Conservation (phyloP, 495 filamentous ascomycete genomes). For the Lepidopterella palustris region DNA sequence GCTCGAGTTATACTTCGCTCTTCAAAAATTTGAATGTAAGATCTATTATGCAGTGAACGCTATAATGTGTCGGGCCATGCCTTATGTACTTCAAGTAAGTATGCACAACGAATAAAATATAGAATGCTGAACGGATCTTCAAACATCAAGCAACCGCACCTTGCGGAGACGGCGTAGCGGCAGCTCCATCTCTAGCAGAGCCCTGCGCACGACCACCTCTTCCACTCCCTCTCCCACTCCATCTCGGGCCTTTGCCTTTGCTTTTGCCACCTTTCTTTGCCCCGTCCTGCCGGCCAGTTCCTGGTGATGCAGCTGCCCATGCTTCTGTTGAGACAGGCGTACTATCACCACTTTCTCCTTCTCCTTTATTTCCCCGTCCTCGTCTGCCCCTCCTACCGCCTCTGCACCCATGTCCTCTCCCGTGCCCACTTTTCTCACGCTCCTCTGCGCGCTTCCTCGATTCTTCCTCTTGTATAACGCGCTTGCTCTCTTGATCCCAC, state of each 20-base stretch:
- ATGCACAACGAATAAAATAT: neutral
- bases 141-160: neutral
- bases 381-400: constrained; percentile 26
- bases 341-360: constrained; percentile 4
- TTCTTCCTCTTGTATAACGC: constrained; percentile 61
- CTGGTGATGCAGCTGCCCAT: neutral
- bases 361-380: constrained; percentile 18
- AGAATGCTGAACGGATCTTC: neutral
- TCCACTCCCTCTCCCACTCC: neutral
- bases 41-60: neutral
- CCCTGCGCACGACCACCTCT: neutral
- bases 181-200: neutral
- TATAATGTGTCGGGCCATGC: neutral
- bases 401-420: constrained; percentile 26
- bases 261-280: neutral
- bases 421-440: constrained; percentile 13
- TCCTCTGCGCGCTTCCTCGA: constrained; percentile 33
- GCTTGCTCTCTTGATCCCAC: constrained; percentile 89
- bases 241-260: neutral
- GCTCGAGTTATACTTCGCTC: too few species aligned
- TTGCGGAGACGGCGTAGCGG: neutral
- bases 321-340: neutral
- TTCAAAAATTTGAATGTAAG: too few species aligned
- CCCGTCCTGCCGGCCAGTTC: neutral
- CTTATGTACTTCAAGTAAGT: neutral